These are phyloP conservation scores for Groenewaldozyma auringiensis DNA, from an alignment of 1,139 yeast species.

Conservation along the genomic window DNA sequence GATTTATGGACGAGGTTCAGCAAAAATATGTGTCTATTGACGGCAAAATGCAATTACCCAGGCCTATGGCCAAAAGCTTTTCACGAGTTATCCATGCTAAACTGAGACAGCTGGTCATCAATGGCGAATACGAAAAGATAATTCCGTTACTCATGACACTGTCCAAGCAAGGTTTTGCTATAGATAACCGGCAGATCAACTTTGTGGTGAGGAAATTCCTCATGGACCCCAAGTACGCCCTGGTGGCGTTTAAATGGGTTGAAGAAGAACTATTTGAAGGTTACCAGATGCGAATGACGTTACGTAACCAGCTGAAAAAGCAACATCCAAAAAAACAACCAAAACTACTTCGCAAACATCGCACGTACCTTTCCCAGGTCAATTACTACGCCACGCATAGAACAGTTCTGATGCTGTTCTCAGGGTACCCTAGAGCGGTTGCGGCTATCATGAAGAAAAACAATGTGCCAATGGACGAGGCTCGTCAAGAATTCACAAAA, in stretches of 20 bases:
- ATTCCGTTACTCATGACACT: neutral
- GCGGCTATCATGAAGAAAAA: neutral
- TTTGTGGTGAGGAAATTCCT: neutral
- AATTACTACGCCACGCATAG: conserved; percentile 1
- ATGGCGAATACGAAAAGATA: neutral
- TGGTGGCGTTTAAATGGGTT: conserved; percentile 2
- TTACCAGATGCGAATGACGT: neutral
- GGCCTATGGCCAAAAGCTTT: neutral
- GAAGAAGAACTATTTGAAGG: conserved; percentile 3
- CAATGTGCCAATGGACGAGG: neutral
- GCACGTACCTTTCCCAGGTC: neutral
- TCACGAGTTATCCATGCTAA: neutral
- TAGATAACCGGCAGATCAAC: neutral
- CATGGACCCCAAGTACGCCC: neutral
- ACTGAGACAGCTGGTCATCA: neutral
- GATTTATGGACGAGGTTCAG: conserved; percentile 6
- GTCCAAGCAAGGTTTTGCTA: neutral
- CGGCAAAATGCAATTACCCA: neutral
- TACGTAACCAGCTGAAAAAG: neutral
- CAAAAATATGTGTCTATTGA: neutral
- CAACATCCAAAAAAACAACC: neutral
- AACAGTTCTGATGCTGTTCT: neutral
- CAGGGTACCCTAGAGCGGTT: neutral
- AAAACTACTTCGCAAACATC: neutral
- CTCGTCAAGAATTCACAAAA: neutral